Percentiles rank a stretch among this genome's conserved stretches.
phyloP scores from a whole-genome alignment of 2,329 filamentous ascomycete genomes.

The Pseudocercospora pini-densiflorae region DNA sequence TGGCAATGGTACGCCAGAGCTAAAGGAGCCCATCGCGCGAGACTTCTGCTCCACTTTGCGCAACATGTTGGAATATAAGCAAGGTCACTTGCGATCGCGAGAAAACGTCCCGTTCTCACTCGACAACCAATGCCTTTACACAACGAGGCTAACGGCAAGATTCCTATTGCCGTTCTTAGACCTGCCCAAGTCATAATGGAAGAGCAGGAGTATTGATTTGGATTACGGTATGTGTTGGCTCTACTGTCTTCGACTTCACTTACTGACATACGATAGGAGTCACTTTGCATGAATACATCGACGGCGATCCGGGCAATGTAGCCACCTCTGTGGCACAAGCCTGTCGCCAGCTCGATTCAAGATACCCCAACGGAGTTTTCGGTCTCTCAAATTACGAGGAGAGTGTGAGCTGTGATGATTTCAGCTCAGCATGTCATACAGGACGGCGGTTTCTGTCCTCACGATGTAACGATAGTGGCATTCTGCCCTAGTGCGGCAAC shows the following conservation, averaged over 20 bases:
- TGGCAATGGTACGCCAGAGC: constrained; percentile 45
- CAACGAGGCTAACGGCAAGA: constrained; percentile 48
- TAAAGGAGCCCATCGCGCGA: constrained; percentile 40
- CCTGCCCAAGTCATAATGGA: constrained; percentile 12
- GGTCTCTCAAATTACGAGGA: neutral
- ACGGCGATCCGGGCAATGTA: neutral
- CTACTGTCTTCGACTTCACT: no score
- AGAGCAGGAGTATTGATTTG: neutral
- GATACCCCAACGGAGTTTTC: constrained; percentile 1
- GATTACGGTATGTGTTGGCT: neutral
- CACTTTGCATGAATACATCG: neutral
- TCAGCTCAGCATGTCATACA: neutral
- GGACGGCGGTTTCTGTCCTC: neutral
- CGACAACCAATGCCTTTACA: constrained; percentile 47
- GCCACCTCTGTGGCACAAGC: neutral
- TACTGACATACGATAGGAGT: neutral
- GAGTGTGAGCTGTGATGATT: neutral
- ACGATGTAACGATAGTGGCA: neutral
- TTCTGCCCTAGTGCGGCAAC: neutral
- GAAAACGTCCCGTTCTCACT: constrained; percentile 44
- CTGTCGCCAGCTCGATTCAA: neutral
- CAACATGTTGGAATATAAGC: constrained; percentile 47
- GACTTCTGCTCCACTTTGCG: constrained; percentile 45
- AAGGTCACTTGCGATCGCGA: constrained; percentile 44
- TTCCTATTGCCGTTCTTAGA: constrained; percentile 47